A percentile compares a stretch with the other conserved stretches of the same genome.
Conservation (phyloP, 2,329 filamentous ascomycete species). For the Neonectria coccinea region DNA sequence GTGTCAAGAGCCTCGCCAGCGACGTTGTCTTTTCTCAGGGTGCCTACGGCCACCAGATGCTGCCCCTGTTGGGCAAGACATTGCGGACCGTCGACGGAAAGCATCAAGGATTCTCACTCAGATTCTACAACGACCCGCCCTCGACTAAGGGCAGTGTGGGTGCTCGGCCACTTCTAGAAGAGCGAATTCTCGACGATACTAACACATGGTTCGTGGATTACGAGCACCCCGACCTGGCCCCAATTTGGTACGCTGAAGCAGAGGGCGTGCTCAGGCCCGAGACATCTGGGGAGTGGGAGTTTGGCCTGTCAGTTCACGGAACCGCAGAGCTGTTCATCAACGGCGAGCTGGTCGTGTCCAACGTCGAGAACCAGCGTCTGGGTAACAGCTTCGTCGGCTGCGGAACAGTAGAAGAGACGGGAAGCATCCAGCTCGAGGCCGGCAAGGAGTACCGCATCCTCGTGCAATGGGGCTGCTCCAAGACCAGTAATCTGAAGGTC, state of each 20-base stretch:
- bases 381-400: conserved; percentile 52
- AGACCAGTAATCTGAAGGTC: conserved; percentile 24
- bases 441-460: conserved; percentile 29
- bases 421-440: conserved; percentile 27
- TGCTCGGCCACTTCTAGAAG: conserved; percentile 33
- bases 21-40: conserved; percentile 43
- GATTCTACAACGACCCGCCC: conserved; percentile 42
- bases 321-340: conserved; percentile 51
- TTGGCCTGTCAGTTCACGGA: conserved; percentile 49
- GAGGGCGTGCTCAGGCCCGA: conserved; percentile 41
- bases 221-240: conserved; percentile 38
- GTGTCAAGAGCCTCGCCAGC: conserved; percentile 39
- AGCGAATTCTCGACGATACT: conserved; percentile 38
- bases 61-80: conserved; percentile 47
- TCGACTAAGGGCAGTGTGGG: background rate
- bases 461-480: conserved; percentile 30
- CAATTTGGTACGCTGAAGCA: conserved; percentile 41
- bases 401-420: conserved; percentile 49
- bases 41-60: conserved; percentile 48
- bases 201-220: conserved; percentile 46
- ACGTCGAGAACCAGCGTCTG: conserved; percentile 44
- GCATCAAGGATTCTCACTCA: conserved; percentile 40
- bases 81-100: conserved; percentile 40
- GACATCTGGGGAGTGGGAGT: conserved; percentile 45
- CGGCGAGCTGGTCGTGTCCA: conserved; percentile 47